Percentiles rank a stretch among this genome's conserved stretches.
phyloP scores from a whole-genome alignment of 148 eudicot genomes.

The Persicaria maculosa region DNA sequence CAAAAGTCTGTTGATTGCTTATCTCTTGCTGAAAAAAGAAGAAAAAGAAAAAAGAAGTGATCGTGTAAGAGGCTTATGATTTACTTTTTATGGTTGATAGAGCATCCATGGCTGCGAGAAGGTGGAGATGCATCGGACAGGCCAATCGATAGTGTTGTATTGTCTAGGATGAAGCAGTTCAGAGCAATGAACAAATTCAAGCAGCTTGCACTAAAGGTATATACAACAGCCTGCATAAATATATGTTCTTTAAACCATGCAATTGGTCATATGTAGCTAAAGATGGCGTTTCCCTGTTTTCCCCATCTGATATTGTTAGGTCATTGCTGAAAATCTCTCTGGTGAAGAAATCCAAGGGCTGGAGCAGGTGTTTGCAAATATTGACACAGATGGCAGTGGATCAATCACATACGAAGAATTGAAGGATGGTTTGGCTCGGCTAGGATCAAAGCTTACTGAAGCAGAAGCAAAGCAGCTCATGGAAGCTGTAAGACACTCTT shows the following conservation, averaged over 20 bases:
- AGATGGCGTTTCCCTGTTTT: not conserved
- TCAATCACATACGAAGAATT: constrained; percentile 87
- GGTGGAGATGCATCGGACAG: constrained; percentile 89
- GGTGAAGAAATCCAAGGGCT: constrained; percentile 82
- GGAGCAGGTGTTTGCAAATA: constrained; percentile 75
- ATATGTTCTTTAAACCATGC: no score
- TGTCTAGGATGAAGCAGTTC: constrained; percentile 93
- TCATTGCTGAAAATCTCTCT: constrained; percentile 76
- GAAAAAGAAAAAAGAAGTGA: not conserved
- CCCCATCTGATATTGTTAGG: constrained; percentile 24
- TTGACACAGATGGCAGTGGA: constrained; percentile 78
- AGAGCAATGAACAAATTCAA: constrained; percentile 97
- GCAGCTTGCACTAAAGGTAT: constrained; percentile 88
- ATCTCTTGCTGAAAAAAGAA: not conserved
- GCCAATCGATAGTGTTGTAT: constrained; percentile 90
- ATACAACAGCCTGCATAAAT: no score
- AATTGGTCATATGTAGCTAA: no score
- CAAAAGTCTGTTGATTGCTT: not conserved
- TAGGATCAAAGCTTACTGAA: constrained; percentile 83
- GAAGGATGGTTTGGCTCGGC: constrained; percentile 65
- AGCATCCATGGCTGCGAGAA: constrained; percentile 91
- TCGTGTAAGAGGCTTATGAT: not conserved
- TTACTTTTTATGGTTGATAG: constrained; percentile 23
- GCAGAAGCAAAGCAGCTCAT: constrained; percentile 79
- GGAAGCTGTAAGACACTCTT: constrained; percentile 68